Conservation (phyloP, 306 rosid species). For the Fragaria vesca region DNA sequence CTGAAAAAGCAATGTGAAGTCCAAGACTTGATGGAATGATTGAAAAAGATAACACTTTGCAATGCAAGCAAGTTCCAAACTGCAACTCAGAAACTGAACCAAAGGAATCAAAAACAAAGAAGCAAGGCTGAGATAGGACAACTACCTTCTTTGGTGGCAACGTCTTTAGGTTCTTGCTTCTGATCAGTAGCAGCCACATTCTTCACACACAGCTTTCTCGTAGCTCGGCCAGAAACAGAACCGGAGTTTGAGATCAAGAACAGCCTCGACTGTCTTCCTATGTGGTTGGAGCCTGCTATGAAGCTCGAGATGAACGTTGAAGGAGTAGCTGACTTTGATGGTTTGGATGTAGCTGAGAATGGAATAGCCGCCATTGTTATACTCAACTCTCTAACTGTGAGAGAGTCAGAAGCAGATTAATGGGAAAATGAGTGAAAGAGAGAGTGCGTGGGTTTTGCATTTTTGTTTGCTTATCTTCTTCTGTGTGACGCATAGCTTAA, state of each 20-base stretch:
- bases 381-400: slow-evolving; percentile 1
- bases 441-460: slow-evolving; percentile 10
- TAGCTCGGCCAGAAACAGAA: slow-evolving; percentile 27
- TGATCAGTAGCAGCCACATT: slow-evolving; percentile 45
- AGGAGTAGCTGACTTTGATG: slow-evolving; percentile 29
- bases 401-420: not conserved
- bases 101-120: not conserved
- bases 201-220: slow-evolving; percentile 42
- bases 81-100: slow-evolving; percentile 12
- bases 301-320: slow-evolving; percentile 32
- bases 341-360: slow-evolving; percentile 39
- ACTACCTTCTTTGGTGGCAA: slow-evolving; percentile 35
- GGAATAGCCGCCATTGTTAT: slow-evolving; percentile 65
- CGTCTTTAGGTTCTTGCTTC: slow-evolving; percentile 37
- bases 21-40: not conserved
- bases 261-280: slow-evolving; percentile 28
- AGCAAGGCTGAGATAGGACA: not conserved
- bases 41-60: slow-evolving; percentile 5
- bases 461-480: slow-evolving; percentile 36
- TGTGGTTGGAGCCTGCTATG: slow-evolving; percentile 26
- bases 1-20: not conserved
- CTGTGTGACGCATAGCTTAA: not conserved
- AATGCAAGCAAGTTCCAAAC: not conserved
- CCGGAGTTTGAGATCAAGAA: slow-evolving; percentile 26
- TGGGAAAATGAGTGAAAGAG: slow-evolving; percentile 38